Evolutionary conservation across 2,329 filamentous ascomycete species (phyloP).

Genomic region (Ophidiomyces ophidiicola): DNA sequence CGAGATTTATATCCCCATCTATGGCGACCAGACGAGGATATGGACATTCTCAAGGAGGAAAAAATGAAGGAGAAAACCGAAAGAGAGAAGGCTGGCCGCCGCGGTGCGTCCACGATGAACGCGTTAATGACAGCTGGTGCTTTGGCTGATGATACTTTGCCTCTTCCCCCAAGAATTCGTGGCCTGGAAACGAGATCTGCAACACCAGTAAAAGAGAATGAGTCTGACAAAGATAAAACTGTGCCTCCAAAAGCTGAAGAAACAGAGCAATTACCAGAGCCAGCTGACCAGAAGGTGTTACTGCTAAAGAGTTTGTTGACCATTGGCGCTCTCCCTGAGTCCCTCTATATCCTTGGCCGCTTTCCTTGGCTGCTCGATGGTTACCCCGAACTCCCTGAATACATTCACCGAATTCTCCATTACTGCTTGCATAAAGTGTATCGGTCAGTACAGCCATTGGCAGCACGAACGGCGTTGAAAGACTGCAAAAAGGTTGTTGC

Average conservation of each 20-base stretch:
- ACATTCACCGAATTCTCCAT: constrained; percentile 73
- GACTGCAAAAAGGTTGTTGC: constrained; percentile 42
- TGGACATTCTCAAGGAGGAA: constrained; percentile 60
- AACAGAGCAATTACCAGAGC: constrained; percentile 51
- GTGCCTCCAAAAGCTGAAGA: constrained; percentile 29
- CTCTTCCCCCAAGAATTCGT: constrained; percentile 40
- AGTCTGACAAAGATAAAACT: constrained; percentile 35
- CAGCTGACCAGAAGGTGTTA: constrained; percentile 74
- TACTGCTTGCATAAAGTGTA: constrained; percentile 71
- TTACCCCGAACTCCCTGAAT: constrained; percentile 67
- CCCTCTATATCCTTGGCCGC: constrained; percentile 78
- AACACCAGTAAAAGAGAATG: constrained; percentile 43
- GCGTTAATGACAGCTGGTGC: constrained; percentile 78
- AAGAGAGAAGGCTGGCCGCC: constrained; percentile 57
- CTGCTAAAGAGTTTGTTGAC: constrained; percentile 75
- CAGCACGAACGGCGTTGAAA: constrained; percentile 30
- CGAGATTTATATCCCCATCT: constrained; percentile 85
- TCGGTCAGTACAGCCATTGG: constrained; percentile 38
- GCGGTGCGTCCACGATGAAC: constrained; percentile 61
- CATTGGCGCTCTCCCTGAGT: constrained; percentile 84
- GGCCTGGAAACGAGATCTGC: constrained; percentile 41
- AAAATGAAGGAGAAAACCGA: constrained; percentile 66
- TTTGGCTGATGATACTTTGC: constrained; percentile 65
- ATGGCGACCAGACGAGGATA: constrained; percentile 70
- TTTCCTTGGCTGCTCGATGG: constrained; percentile 87